Conservation (phyloP, 2,329 filamentous ascomycete genomes). For the Fonsecaea monophora region DNA sequence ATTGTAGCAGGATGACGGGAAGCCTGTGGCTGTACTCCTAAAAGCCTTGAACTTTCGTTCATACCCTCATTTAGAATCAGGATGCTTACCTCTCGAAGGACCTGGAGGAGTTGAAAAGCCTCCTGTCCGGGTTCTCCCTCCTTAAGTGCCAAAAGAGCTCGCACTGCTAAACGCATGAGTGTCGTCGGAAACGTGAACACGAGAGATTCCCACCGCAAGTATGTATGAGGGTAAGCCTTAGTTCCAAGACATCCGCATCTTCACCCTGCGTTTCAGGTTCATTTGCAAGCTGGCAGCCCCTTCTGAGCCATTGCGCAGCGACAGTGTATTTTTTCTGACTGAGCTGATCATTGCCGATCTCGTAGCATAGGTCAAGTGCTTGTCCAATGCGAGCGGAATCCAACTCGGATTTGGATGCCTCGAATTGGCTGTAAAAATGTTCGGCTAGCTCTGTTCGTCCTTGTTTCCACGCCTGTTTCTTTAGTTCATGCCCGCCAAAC, state of each 20-base stretch:
- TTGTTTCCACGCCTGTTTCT: constrained; percentile 74
- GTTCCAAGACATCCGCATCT: constrained; percentile 66
- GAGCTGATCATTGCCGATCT: constrained; percentile 70
- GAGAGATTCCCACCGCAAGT: constrained; percentile 57
- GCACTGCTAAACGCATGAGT: constrained; percentile 37
- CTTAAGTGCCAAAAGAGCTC: constrained; percentile 35
- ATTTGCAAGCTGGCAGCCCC: constrained; percentile 67
- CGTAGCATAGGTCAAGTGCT: constrained; percentile 71
- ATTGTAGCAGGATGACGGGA: constrained; percentile 69
- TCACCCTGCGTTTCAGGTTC: constrained; percentile 62
- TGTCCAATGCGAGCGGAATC: constrained; percentile 63
- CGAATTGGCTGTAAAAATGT: constrained; percentile 72
- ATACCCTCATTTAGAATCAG: constrained; percentile 31
- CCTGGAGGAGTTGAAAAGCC: constrained; percentile 8
- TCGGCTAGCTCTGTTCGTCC: constrained; percentile 77
- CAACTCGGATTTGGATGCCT: constrained; percentile 47
- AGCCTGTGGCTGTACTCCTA: constrained; percentile 67
- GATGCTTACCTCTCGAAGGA: constrained; percentile 21
- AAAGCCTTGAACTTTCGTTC: constrained; percentile 2
- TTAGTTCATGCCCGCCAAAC: constrained; percentile 2
- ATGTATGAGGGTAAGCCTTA: constrained; percentile 72
- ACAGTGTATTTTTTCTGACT: constrained; percentile 59
- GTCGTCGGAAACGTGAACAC: background rate
- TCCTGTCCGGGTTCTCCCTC: constrained; percentile 11
- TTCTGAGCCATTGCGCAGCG: constrained; percentile 75